These are phyloP conservation scores for Phytophthora chlamydospora DNA, from an alignment of 352 stramenopile species.

Conservation along the genomic window DNA sequence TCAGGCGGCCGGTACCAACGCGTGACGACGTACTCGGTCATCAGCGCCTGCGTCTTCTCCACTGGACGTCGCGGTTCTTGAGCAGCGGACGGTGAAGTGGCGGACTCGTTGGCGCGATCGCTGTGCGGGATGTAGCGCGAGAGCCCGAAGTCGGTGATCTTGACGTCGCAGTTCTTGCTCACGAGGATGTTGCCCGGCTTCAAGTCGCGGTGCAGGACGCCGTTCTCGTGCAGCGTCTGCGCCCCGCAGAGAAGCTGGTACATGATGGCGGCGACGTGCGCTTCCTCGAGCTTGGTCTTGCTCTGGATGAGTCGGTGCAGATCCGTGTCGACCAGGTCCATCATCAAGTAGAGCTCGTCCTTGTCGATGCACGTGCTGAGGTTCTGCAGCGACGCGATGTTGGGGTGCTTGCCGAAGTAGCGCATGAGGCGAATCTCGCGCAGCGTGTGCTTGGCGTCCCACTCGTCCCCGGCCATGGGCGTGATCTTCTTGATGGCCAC, in stretches of 20 bases:
- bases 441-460: slow-evolving; percentile 91
- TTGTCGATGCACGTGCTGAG: slow-evolving; percentile 86
- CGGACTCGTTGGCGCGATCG: slow-evolving; percentile 14
- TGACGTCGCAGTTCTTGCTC: slow-evolving; percentile 85
- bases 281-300: slow-evolving; percentile 86
- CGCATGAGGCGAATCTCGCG: slow-evolving; percentile 92
- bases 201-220: slow-evolving; percentile 84
- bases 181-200: slow-evolving; percentile 89
- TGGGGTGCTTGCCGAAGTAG: slow-evolving; percentile 90
- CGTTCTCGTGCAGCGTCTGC: slow-evolving; percentile 92
- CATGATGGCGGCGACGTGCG: slow-evolving; percentile 92
- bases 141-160: slow-evolving; percentile 87
- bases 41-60: slow-evolving; percentile 67
- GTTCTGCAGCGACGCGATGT: slow-evolving; percentile 85
- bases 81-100: slow-evolving; percentile 9
- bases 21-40: slow-evolving; percentile 90
- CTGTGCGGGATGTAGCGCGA: slow-evolving; percentile 73
- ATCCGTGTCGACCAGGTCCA: slow-evolving; percentile 95
- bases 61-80: slow-evolving; percentile 30
- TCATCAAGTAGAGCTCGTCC: slow-evolving; percentile 96
- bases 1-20: slow-evolving; percentile 86
- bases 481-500: slow-evolving; percentile 95
- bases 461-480: slow-evolving; percentile 90
- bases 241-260: slow-evolving; percentile 92
- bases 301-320: slow-evolving; percentile 90